Evolutionary conservation across 345 rosid species (phyloP), one percentile per base, ranked within the genome.

Genomic region (Gossypium bickii): DNA sequence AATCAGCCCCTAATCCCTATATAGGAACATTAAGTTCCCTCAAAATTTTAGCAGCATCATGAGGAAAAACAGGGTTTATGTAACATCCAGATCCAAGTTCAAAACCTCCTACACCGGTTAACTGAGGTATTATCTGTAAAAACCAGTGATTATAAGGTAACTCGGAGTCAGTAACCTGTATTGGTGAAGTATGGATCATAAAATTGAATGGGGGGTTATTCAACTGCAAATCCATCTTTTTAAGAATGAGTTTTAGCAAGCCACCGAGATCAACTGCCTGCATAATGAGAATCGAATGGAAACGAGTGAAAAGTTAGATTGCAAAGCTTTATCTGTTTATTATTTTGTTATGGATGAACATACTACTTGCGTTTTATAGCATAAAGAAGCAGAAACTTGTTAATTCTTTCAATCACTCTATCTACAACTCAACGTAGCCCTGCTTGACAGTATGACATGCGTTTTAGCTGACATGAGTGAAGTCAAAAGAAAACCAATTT

Each of bases 181-280:
- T 82, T 1, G 96, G 97, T 71, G 96, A 85, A 41, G 93, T 90
- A 17, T 93, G 98, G 80, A 93, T 93, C 97, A 93, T 93, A 74
- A 89, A 90, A 76, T 91, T 89, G 84, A 85, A 93, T 0, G 96
- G 97, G 0, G 90, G 97, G 15, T 84, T 82, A 10, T 92, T 85
- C 79, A 92, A 74, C 51, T 87, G 95, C 65, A 71, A 56, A 18
- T 81, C 74, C 56, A 92, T 83, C 84, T 92, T 92, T 72, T 74
- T 83, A 15, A 92, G 93, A 87, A 84, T 84, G 74, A 89, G 88
- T 85, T 86, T 91, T 63, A 91, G 74, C 55, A 92, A 29, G 63
- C 87, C 89, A 67, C 96, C 96, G 11, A 91, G 90, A 63, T 94
- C 96, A 72, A 81, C 79, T 48, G 89, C 97, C 97, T 92, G 91